phyloP scores from a whole-genome alignment of 2,329 filamentous ascomycete species.

The Beauveria brongniartii region DNA sequence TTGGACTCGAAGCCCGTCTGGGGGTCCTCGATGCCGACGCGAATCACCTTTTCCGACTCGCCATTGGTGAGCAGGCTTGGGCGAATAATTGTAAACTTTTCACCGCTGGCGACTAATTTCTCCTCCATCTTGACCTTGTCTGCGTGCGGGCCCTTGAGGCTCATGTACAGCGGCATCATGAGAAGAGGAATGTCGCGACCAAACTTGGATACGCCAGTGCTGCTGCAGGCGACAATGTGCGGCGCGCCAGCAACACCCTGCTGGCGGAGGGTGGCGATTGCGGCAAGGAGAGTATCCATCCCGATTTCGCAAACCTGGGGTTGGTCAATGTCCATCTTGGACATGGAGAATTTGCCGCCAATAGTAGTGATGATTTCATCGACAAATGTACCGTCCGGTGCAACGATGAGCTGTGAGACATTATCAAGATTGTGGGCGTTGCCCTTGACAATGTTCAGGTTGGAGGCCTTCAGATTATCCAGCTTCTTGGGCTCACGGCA shows the following conservation, averaged over 20 bases:
- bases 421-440: slow-evolving; percentile 35
- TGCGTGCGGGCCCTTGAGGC: slow-evolving; percentile 33
- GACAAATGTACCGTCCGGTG: slow-evolving; percentile 26
- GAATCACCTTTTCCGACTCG: slow-evolving; percentile 20
- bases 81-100: slow-evolving; percentile 29
- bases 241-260: slow-evolving; percentile 23
- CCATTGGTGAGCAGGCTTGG: slow-evolving; percentile 29
- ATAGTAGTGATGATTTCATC: slow-evolving; percentile 41
- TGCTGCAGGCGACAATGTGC: slow-evolving; percentile 27
- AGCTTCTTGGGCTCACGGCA: slow-evolving; percentile 44
- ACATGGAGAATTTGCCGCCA: slow-evolving; percentile 28
- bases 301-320: slow-evolving; percentile 39
- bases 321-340: slow-evolving; percentile 33
- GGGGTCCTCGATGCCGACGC: slow-evolving; percentile 33
- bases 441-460: slow-evolving; percentile 38
- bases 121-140: slow-evolving; percentile 43
- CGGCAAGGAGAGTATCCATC: slow-evolving; percentile 33
- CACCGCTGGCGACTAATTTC: slow-evolving; percentile 19
- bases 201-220: slow-evolving; percentile 30
- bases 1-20: slow-evolving; percentile 22
- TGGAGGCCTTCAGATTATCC: slow-evolving; percentile 27
- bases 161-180: slow-evolving; percentile 35
- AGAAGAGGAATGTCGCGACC: slow-evolving; percentile 35
- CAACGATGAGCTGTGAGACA: slow-evolving; percentile 29
- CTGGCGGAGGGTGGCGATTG: slow-evolving; percentile 24